Percentiles rank a stretch among this genome's conserved stretches.
Conservation (phyloP, 192 early-diverging fungal species). For the Entrophospora sp. region DNA sequence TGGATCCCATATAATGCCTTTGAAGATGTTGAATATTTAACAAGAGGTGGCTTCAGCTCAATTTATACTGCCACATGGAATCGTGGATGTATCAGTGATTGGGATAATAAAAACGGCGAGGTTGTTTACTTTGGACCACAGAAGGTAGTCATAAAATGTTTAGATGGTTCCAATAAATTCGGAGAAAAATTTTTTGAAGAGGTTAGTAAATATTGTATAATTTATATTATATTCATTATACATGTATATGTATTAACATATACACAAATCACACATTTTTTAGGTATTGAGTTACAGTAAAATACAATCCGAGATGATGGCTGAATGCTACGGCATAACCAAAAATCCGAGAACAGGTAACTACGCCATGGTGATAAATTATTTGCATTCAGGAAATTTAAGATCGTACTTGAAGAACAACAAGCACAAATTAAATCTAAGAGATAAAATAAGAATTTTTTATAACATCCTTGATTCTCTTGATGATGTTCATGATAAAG, state of each 20-base stretch:
- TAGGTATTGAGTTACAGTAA: too few species aligned
- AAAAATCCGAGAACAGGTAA: neutral
- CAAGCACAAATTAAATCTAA: constrained; percentile 19
- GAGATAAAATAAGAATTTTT: neutral
- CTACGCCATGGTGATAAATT: constrained; percentile 26
- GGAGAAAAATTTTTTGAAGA: neutral
- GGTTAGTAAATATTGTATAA: neutral
- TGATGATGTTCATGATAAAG: neutral
- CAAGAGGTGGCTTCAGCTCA: neutral
- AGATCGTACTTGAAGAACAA: constrained; percentile 24
- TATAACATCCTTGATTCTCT: neutral
- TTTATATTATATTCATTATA: too few species aligned
- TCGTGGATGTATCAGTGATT: neutral
- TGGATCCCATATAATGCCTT: neutral
- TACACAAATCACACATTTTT: too few species aligned
- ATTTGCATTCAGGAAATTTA: constrained; percentile 27
- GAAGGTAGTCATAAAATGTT: neutral
- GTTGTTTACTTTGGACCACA: neutral
- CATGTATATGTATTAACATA: neutral
- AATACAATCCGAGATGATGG: too few species aligned
- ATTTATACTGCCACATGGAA: neutral
- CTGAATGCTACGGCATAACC: neutral
- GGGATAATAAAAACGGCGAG: neutral
- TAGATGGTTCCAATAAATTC: neutral
- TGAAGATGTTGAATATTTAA: neutral